Percentiles rank a stretch among this genome's conserved stretches.
Conservation (phyloP, 164 flowering plant species). For the Sedum album region DNA sequence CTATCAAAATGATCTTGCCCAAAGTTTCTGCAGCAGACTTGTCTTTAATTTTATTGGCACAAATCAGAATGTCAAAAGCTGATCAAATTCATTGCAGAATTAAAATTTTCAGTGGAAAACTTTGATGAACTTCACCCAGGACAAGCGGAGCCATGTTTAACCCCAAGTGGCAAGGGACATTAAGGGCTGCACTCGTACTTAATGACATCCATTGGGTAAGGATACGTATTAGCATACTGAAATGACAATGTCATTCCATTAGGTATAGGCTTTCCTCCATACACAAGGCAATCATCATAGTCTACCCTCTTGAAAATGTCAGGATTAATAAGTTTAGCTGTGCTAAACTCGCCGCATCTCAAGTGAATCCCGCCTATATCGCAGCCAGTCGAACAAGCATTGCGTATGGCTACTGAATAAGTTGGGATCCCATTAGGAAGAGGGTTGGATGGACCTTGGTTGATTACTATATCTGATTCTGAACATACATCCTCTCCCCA, state of each 20-base stretch:
- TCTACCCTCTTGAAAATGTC: constrained; percentile 20
- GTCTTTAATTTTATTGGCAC: too few relatives aligned
- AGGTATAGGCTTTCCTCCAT: constrained; percentile 19
- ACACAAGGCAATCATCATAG: constrained; percentile 31
- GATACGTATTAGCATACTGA: constrained; percentile 23
- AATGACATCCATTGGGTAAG: constrained; percentile 22
- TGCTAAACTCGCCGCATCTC: constrained; percentile 33
- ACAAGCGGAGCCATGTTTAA: too few relatives aligned
- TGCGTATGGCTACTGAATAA: constrained; percentile 13
- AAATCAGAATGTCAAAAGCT: too few relatives aligned
- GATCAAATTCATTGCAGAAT: too few relatives aligned
- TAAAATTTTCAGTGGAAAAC: too few relatives aligned
- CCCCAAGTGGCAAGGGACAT: too few relatives aligned
- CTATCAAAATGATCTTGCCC: too few relatives aligned
- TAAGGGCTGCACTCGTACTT: constrained; percentile 4
- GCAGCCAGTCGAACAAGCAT: constrained; percentile 18
- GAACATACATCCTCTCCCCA: constrained; percentile 12
- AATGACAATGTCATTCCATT: constrained; percentile 21
- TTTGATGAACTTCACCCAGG: too few relatives aligned
- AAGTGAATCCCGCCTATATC: constrained; percentile 26
- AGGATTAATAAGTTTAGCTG: constrained; percentile 26
- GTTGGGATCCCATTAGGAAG: constrained; percentile 17
- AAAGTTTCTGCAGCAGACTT: too few relatives aligned
- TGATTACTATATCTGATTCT: constrained; percentile 1
- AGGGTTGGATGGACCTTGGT: constrained; percentile 10